A percentile compares a stretch with the other conserved stretches of the same genome.
phyloP scores from a whole-genome alignment of 495 filamentous ascomycete species.

The Corynascus novoguineensis region DNA sequence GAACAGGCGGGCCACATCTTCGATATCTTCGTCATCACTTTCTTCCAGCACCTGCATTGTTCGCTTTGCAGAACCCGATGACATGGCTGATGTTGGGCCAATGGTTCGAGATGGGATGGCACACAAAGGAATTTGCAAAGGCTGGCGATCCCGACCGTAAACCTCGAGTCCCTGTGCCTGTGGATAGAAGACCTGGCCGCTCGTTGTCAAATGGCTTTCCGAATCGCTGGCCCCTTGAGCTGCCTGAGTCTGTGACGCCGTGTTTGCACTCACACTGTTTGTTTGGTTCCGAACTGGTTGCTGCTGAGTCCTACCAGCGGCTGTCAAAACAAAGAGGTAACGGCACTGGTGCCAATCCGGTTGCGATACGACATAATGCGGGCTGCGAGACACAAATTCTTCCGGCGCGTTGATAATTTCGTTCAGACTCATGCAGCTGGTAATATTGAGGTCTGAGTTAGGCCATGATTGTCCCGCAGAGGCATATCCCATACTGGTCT shows the following conservation, averaged over 20 bases:
- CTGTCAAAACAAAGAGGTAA: constrained; percentile 67
- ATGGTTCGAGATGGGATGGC: constrained; percentile 25
- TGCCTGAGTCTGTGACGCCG: neutral
- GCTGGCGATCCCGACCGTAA: neutral
- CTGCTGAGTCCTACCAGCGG: constrained; percentile 1
- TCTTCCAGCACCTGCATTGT: constrained; percentile 10
- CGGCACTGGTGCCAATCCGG: constrained; percentile 88
- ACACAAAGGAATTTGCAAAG: constrained; percentile 26
- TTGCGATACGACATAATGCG: constrained; percentile 67
- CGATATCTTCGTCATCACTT: constrained; percentile 48
- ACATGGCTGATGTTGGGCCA: neutral
- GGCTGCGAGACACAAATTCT: constrained; percentile 50
- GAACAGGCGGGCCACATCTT: constrained; percentile 48
- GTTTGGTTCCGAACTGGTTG: neutral
- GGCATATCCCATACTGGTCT: constrained; percentile 55
- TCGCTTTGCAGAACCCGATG: constrained; percentile 3
- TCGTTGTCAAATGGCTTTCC: too few species aligned
- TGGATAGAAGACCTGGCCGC: neutral
- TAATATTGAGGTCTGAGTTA: constrained; percentile 55
- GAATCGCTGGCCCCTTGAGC: constrained; percentile 4
- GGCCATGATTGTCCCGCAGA: constrained; percentile 47
- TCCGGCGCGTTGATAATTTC: constrained; percentile 76
- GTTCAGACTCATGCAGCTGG: constrained; percentile 65
- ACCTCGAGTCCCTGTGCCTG: constrained; percentile 9
- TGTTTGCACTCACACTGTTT: neutral